Evolutionary conservation across 495 filamentous ascomycete genomes (phyloP).

Genomic region (Usnea hakonensis): DNA sequence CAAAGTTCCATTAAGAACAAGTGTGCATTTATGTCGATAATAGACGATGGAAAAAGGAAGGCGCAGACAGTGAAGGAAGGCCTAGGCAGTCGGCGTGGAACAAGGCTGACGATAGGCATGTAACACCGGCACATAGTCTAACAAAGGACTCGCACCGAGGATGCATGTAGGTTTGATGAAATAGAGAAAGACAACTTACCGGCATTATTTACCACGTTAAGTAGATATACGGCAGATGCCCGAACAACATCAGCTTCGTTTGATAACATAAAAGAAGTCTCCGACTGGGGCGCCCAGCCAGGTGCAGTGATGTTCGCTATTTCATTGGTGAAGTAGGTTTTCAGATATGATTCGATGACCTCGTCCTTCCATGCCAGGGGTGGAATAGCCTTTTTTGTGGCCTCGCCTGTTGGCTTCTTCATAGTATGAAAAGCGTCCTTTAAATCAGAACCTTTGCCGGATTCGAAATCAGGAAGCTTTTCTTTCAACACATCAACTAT

Average conservation of each 20-base stretch:
- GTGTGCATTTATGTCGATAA: background rate
- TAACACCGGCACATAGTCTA: too few species aligned
- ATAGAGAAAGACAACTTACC: background rate
- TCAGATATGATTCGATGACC: background rate
- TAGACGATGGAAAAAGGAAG: too few species aligned
- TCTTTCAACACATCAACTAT: background rate
- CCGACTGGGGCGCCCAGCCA: background rate
- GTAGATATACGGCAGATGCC: slow-evolving; percentile 2
- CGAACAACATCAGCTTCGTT: background rate
- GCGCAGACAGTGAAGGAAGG: too few species aligned
- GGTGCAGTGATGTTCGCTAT: background rate
- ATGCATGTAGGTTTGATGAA: background rate
- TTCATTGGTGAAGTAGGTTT: background rate
- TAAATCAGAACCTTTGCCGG: background rate
- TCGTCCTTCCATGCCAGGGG: background rate
- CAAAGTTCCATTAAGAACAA: background rate
- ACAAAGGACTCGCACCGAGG: background rate
- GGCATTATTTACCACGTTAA: background rate
- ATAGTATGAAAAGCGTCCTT: background rate
- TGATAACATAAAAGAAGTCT: background rate
- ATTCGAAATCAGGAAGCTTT: background rate
- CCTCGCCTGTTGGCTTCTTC: too few species aligned
- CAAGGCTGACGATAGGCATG: too few species aligned
- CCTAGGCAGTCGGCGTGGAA: too few species aligned
- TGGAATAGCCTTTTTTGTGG: too few species aligned